A percentile compares a stretch with the other conserved stretches of the same genome.
Evolutionary conservation across 1,139 yeast species (phyloP).

Genomic region (Magnusiomyces ingens): DNA sequence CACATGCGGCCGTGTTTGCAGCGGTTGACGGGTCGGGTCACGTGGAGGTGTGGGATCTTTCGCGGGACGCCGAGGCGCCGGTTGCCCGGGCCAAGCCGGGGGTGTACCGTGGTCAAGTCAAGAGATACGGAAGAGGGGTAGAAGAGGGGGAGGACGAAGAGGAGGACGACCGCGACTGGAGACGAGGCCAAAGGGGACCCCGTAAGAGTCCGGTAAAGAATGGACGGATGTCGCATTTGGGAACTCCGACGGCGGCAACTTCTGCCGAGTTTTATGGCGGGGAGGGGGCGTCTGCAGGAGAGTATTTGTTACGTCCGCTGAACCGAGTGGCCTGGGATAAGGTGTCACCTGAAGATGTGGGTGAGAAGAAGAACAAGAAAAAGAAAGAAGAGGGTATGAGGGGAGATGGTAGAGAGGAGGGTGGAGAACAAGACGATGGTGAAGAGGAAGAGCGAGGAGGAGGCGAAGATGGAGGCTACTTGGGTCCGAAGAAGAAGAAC

Average conservation of each 20-base stretch:
- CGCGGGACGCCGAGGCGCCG: slow-evolving; percentile 38
- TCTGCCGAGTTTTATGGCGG: background rate
- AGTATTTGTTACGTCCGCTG: slow-evolving; percentile 11
- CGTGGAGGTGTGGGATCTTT: slow-evolving; percentile 53
- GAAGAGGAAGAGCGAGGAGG: background rate
- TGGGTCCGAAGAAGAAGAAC: too few relatives aligned
- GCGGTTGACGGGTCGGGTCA: slow-evolving; percentile 43
- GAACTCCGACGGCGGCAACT: too few relatives aligned
- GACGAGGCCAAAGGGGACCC: background rate
- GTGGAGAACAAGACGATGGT: background rate
- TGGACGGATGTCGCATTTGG: background rate
- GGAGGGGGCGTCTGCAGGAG: background rate
- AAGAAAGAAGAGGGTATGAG: background rate
- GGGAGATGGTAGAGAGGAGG: too few relatives aligned
- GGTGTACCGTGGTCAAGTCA: slow-evolving; percentile 1
- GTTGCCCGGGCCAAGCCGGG: slow-evolving; percentile 27
- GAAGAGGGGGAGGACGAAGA: background rate
- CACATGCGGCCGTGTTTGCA: slow-evolving; percentile 41
- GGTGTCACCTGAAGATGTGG: background rate
- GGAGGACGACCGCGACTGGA: background rate
- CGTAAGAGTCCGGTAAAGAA: background rate
- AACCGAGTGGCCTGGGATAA: slow-evolving; percentile 13
- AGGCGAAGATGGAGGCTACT: slow-evolving; percentile 4
- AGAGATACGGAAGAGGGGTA: background rate
- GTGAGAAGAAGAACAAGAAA: background rate